These are phyloP conservation scores for Penicillium simplicissimum DNA, from an alignment of 495 filamentous ascomycete species.

Conservation along the genomic window DNA sequence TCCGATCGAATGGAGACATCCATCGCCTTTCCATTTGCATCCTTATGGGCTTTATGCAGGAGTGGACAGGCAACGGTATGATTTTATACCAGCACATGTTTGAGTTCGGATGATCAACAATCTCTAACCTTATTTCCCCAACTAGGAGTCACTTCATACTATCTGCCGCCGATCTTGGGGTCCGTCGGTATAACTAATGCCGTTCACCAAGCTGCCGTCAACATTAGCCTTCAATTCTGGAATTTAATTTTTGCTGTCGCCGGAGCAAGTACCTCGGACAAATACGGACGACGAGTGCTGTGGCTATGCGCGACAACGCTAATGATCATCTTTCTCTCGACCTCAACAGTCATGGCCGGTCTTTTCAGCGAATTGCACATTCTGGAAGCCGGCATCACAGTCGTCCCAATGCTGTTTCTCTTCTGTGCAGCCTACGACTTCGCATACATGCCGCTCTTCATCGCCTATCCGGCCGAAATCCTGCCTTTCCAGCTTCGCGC, in stretches of 20 bases:
- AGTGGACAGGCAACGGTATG: slow-evolving; percentile 67
- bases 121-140: neutral
- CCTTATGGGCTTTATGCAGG: slow-evolving; percentile 57
- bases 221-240: slow-evolving; percentile 31
- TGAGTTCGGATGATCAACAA: neutral
- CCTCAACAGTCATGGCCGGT: slow-evolving; percentile 54
- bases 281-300: slow-evolving; percentile 55
- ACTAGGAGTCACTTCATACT: slow-evolving; percentile 60
- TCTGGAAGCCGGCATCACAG: slow-evolving; percentile 49
- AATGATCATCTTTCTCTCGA: slow-evolving; percentile 58
- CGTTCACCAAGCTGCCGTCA: slow-evolving; percentile 44
- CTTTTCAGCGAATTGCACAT: slow-evolving; percentile 51
- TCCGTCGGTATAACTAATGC: slow-evolving; percentile 54
- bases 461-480: slow-evolving; percentile 65
- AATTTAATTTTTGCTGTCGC: slow-evolving; percentile 34
- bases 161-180: slow-evolving; percentile 53
- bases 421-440: slow-evolving; percentile 59
- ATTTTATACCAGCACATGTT: neutral
- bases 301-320: slow-evolving; percentile 57
- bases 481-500: slow-evolving; percentile 65
- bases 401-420: slow-evolving; percentile 62
- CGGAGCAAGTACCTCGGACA: slow-evolving; percentile 58
- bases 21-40: slow-evolving; percentile 60
- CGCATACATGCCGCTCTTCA: slow-evolving; percentile 59
- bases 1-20: slow-evolving; percentile 65